Base-by-base conservation (phyloP, 208 protist species). In the Porcisia deanei region DNA sequence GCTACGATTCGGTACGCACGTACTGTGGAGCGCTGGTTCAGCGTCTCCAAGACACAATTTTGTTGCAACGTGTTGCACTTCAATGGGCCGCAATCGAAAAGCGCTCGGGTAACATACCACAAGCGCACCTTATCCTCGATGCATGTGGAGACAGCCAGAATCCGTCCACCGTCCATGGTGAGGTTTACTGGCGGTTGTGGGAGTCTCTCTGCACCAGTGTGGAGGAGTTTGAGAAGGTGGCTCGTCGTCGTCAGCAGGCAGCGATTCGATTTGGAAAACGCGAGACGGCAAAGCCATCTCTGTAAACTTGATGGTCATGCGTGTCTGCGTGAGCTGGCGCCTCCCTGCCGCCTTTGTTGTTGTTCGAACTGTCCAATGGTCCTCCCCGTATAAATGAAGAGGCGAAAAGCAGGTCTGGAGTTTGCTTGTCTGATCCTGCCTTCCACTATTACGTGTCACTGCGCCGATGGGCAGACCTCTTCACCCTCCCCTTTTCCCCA, bases 31-130 rank as follows among this genome's bases (percentile, higher is more conserved):
- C 57, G 7, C 81, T 96, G 8, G 70, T 94, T 41, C 70, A 76
- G 41, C 43, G 64, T n/a, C 49, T 83, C 18, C 55, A 68, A 34
- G 49, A 82, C 54, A 63, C 92, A 20, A 14, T 75, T 7, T 81
- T 94, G 60, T 75, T 93, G 70, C 88, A 91, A 72, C 84, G 90
- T 45, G 82, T 93, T 34, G 87, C 86, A 7, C 72, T 97, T 59
- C 91, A 92, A 49, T 97, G 92, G 91, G 88, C 90, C 12, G 85
- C 89, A 20, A 75, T 94, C 37, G 92, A 97, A 79, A 88, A 85
- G 55, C 89, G 90, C 18, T 82, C 76, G 16, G 86, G 85, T 12
- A 86, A 95, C 65, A 60, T 65, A 1, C 72, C 71, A 47, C 81
- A 78, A 59, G 92, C 90, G 2, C 85, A 94, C 52, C 79, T 80